Evolutionary conservation across 306 rosid species (phyloP).

Genomic region (barrel medic (Medicago truncatula)): MtrunA17r5.0-ANR NC_053045.1:52812001-52812500

Average conservation of each 20-base stretch:
- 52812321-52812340: neutral
- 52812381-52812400: neutral
- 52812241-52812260: neutral
- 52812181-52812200: neutral
- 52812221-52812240: constrained; percentile 4
- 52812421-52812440: neutral
- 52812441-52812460: constrained; percentile 21
- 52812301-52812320: constrained; percentile 7
- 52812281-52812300: neutral
- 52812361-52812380: constrained; percentile 21
- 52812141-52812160: constrained; percentile 14
- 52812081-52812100: constrained; percentile 4
- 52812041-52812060: neutral
- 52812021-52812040: constrained; percentile 78
- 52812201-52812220: constrained; percentile 9
- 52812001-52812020: constrained; percentile 97
- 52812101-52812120: constrained; percentile 27
- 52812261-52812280: constrained; percentile 5
- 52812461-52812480: constrained; percentile 1
- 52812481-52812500: constrained; percentile 16
- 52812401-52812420: constrained; percentile 12
- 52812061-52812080: constrained; percentile 9
- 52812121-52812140: neutral
- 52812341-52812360: constrained; percentile 17
- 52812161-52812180: constrained; percentile 27